phyloP scores from a whole-genome alignment of 2,329 filamentous ascomycete species.

The Pezicula rhizophila region DNA sequence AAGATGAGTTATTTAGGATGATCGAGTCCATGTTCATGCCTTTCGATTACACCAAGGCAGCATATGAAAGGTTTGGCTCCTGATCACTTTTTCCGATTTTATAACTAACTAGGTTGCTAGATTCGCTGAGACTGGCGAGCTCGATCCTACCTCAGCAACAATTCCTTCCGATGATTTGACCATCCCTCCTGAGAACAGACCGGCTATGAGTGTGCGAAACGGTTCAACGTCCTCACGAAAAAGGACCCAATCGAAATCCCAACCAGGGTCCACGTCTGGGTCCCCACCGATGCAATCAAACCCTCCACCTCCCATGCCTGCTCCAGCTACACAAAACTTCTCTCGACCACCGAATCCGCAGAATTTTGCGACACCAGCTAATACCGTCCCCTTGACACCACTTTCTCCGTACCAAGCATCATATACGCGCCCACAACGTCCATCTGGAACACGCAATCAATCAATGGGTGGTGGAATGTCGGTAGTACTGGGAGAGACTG shows the following conservation, averaged over 20 bases:
- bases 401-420: slow-evolving; percentile 24
- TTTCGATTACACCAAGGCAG: slow-evolving; percentile 87
- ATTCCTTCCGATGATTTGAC: not conserved
- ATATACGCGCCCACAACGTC: slow-evolving; percentile 17
- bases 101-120: slow-evolving; percentile 15
- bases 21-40: slow-evolving; percentile 92
- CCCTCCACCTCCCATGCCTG: slow-evolving; percentile 12
- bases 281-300: slow-evolving; percentile 20
- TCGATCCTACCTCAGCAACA: slow-evolving; percentile 1
- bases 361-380: not conserved
- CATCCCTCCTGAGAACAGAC: slow-evolving; percentile 1
- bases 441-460: slow-evolving; percentile 21
- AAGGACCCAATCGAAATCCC: slow-evolving; percentile 17
- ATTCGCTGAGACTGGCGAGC: slow-evolving; percentile 8
- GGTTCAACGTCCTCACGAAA: slow-evolving; percentile 15
- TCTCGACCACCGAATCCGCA: slow-evolving; percentile 1
- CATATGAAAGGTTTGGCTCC: slow-evolving; percentile 62
- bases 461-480: slow-evolving; percentile 65
- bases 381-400: slow-evolving; percentile 7
- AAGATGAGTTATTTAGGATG: slow-evolving; percentile 88
- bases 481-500: slow-evolving; percentile 81
- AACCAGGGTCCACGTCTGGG: slow-evolving; percentile 19
- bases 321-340: slow-evolving; percentile 3
- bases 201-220: slow-evolving; percentile 6
- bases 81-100: not conserved